phyloP scores from a whole-genome alignment of 805 yeast genomes.

The Lipomyces sp. region DNA sequence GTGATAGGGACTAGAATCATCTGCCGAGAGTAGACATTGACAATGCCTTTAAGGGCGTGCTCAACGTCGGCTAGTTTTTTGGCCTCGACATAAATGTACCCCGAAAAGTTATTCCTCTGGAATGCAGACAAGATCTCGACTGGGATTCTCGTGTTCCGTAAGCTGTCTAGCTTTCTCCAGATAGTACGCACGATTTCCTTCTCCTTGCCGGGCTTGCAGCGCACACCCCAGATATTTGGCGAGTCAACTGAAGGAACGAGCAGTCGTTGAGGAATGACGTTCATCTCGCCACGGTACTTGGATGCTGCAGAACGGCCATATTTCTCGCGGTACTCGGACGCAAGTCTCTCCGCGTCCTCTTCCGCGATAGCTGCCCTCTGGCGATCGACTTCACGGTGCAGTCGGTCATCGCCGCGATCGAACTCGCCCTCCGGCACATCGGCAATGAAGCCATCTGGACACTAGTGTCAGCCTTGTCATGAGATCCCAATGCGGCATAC shows the following conservation, averaged over 20 bases:
- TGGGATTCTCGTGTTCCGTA: conserved; percentile 71
- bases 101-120: conserved; percentile 89
- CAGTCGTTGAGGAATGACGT: conserved; percentile 87
- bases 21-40: conserved; percentile 71
- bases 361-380: conserved; percentile 82
- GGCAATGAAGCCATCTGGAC: conserved; percentile 49
- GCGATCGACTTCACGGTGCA: conserved; percentile 88
- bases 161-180: conserved; percentile 75
- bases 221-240: conserved; percentile 92
- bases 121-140: conserved; percentile 83
- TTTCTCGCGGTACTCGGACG: conserved; percentile 85
- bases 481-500: conserved; percentile 40
- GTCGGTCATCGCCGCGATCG: conserved; percentile 59
- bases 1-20: conserved; percentile 89
- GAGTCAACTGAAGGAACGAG: conserved; percentile 93
- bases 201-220: conserved; percentile 91
- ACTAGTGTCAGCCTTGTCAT: neutral
- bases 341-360: conserved; percentile 91
- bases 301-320: conserved; percentile 82
- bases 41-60: conserved; percentile 82
- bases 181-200: conserved; percentile 83
- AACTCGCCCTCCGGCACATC: conserved; percentile 58
- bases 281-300: conserved; percentile 79
- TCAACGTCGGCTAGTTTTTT: conserved; percentile 88
- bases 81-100: conserved; percentile 92